These are phyloP conservation scores for Mycena maculata DNA, from an alignment of 768 basidiomycete genomes.

Conservation along the genomic window DNA sequence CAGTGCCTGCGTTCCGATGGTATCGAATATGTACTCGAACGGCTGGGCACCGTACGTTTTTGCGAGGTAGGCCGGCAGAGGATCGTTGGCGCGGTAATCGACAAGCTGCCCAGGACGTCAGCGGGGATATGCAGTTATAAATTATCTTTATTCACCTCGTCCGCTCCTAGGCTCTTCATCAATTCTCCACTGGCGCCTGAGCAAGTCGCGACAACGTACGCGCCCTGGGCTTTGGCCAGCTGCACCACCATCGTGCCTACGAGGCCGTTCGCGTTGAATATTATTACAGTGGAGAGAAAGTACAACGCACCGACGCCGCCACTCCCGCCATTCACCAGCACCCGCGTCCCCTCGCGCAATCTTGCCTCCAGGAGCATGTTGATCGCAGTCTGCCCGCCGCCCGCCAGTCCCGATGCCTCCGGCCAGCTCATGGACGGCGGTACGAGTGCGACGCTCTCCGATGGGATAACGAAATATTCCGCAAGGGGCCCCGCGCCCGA, in stretches of 20 bases:
- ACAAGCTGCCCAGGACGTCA: constrained; percentile 12
- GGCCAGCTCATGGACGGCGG: constrained; percentile 21
- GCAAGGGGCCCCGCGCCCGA: constrained; percentile 25
- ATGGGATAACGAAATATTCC: constrained; percentile 25
- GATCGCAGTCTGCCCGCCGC: constrained; percentile 27
- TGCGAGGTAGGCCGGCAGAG: constrained; percentile 21
- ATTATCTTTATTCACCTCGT: constrained; percentile 10
- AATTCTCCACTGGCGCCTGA: constrained; percentile 11
- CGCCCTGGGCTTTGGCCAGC: constrained; percentile 24
- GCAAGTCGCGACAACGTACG: constrained; percentile 30
- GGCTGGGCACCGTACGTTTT: constrained; percentile 9
- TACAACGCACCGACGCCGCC: constrained; percentile 29
- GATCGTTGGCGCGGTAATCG: constrained; percentile 25
- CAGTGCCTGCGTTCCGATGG: constrained; percentile 28
- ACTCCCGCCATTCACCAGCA: constrained; percentile 27
- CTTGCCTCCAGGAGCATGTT: constrained; percentile 19
- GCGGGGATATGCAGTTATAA: neutral
- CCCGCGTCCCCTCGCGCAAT: constrained; percentile 13
- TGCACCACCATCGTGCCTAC: constrained; percentile 22
- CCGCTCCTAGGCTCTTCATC: constrained; percentile 27
- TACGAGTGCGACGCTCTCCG: constrained; percentile 23
- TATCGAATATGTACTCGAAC: constrained; percentile 30
- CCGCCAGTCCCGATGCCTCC: constrained; percentile 24
- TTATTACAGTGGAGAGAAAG: too few species aligned
- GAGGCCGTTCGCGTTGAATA: too few species aligned